These are phyloP conservation scores for Aspergillus fijiensis DNA, from an alignment of 2,329 filamentous ascomycete species.

Conservation along the genomic window DNA sequence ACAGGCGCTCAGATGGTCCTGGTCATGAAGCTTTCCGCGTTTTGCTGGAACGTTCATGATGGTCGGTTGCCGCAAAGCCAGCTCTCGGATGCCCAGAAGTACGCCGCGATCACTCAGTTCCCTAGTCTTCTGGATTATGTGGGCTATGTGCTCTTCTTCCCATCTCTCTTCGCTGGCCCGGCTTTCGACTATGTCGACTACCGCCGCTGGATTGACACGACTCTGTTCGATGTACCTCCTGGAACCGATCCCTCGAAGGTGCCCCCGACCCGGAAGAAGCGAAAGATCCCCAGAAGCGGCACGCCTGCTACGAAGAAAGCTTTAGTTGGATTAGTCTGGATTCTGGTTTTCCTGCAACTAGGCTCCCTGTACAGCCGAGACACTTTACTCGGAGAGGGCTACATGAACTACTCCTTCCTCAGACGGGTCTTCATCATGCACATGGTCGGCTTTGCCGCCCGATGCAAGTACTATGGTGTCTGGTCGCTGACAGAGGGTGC, in stretches of 20 bases:
- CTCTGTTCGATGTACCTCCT: slow-evolving; percentile 85
- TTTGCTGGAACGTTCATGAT: slow-evolving; percentile 98
- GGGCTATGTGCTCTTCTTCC: slow-evolving; percentile 94
- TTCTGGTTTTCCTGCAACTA: slow-evolving; percentile 73
- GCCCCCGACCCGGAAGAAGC: slow-evolving; percentile 81
- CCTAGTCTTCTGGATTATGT: slow-evolving; percentile 77
- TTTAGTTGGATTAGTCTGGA: slow-evolving; percentile 71
- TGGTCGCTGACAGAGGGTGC: slow-evolving; percentile 92
- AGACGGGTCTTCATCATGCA: slow-evolving; percentile 77
- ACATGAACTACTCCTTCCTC: slow-evolving; percentile 65
- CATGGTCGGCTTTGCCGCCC: slow-evolving; percentile 76
- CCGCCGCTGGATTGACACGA: slow-evolving; percentile 84
- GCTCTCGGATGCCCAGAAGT: slow-evolving; percentile 83
- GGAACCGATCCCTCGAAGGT: slow-evolving; percentile 81
- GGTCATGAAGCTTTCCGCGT: slow-evolving; percentile 94
- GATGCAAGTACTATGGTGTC: slow-evolving; percentile 94
- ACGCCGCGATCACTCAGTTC: slow-evolving; percentile 71
- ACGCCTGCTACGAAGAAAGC: slow-evolving; percentile 80
- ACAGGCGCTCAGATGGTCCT: slow-evolving; percentile 96
- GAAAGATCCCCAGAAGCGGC: slow-evolving; percentile 87
- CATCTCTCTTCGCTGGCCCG: slow-evolving; percentile 81
- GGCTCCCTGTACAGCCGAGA: slow-evolving; percentile 64
- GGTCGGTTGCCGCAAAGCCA: slow-evolving; percentile 75
- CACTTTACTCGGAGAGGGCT: slow-evolving; percentile 65
- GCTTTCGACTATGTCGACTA: slow-evolving; percentile 96